These are phyloP conservation scores for Coccinonectria pachysandricola DNA, from an alignment of 2,329 filamentous ascomycete species.

Conservation along the genomic window DNA sequence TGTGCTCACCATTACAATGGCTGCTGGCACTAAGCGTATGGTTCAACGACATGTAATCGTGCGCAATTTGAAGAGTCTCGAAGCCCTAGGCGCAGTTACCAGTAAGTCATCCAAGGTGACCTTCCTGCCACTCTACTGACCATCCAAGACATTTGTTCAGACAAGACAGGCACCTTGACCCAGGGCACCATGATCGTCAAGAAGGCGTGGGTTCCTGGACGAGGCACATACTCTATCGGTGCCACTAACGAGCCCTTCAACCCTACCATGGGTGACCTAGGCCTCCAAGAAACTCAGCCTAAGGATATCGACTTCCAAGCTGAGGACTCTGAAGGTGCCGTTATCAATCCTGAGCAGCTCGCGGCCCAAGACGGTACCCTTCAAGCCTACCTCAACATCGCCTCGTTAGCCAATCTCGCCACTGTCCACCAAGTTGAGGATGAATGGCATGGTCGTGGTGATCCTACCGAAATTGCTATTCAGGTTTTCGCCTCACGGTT, in stretches of 20 bases:
- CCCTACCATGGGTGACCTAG: constrained; percentile 11
- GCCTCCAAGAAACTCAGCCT: constrained; percentile 9
- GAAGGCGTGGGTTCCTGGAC: constrained; percentile 22
- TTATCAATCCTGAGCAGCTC: constrained; percentile 18
- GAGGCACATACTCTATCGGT: constrained; percentile 19
- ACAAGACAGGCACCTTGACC: constrained; percentile 26
- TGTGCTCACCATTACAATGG: constrained; percentile 52
- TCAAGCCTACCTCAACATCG: constrained; percentile 49
- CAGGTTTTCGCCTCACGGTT: constrained; percentile 65
- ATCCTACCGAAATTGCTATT: constrained; percentile 59
- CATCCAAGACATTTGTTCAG: constrained; percentile 22
- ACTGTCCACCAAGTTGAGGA: constrained; percentile 44
- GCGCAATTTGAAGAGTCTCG: constrained; percentile 27
- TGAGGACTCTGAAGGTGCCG: constrained; percentile 18
- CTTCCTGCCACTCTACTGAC: neutral
- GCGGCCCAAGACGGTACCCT: constrained; percentile 35
- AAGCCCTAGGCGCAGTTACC: constrained; percentile 41
- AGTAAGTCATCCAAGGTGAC: constrained; percentile 22
- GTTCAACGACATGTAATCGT: constrained; percentile 38
- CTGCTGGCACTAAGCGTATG: constrained; percentile 40
- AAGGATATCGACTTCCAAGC: constrained; percentile 9
- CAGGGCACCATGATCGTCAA: constrained; percentile 23
- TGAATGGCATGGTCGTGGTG: constrained; percentile 53
- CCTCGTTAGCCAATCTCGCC: constrained; percentile 56
- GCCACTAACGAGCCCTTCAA: constrained; percentile 21